phyloP scores from a whole-genome alignment of 441 rosid genomes.

The Arabidopsis lyrata region DNA sequence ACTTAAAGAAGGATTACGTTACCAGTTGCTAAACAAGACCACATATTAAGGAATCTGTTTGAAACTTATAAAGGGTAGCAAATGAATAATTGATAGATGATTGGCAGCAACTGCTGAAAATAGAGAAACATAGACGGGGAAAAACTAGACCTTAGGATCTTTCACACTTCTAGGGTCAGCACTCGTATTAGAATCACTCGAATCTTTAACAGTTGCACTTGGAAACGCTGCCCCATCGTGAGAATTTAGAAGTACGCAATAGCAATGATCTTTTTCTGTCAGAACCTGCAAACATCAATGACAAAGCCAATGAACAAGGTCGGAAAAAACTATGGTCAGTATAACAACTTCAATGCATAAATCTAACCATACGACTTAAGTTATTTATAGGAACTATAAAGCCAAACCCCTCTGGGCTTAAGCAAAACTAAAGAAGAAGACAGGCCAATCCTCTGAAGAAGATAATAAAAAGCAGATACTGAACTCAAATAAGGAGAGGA shows the following conservation, averaged over 20 bases:
- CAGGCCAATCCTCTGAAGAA: slow-evolving; percentile 19
- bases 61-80: slow-evolving; percentile 13
- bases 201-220: slow-evolving; percentile 48
- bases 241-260: slow-evolving; percentile 92
- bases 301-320: slow-evolving; percentile 30
- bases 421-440: slow-evolving; percentile 21
- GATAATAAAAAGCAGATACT: not conserved
- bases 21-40: not conserved
- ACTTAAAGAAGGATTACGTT: not conserved
- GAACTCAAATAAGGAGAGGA: not conserved
- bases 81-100: not conserved
- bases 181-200: slow-evolving; percentile 51
- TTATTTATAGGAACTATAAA: slow-evolving; percentile 8
- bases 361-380: not conserved
- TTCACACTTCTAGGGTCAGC: slow-evolving; percentile 50
- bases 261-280: slow-evolving; percentile 88
- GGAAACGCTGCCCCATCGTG: slow-evolving; percentile 97
- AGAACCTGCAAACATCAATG: slow-evolving; percentile 64
- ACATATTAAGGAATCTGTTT: not conserved
- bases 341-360: slow-evolving; percentile 6
- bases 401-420: slow-evolving; percentile 3
- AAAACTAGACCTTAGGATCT: slow-evolving; percentile 69
- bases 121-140: slow-evolving; percentile 23
- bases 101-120: slow-evolving; percentile 12
- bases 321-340: not conserved